A percentile compares a stretch with the other conserved stretches of the same genome.
These are phyloP conservation scores for Nannochloropsis gaditana DNA, from an alignment of 108 stramenopile species.

Conservation along the genomic window DNA sequence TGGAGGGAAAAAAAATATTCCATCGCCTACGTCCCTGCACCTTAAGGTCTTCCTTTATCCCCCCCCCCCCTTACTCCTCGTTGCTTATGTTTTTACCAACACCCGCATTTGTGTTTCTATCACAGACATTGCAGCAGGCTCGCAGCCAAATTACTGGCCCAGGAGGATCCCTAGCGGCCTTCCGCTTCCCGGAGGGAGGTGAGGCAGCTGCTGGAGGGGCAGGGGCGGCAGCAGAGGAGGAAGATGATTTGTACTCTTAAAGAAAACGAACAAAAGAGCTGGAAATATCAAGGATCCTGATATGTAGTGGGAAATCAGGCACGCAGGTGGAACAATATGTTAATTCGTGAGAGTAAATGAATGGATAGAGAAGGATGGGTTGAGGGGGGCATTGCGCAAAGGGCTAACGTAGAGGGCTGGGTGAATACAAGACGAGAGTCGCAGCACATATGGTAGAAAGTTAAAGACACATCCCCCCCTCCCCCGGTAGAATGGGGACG, in stretches of 20 bases:
- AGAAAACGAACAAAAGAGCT: neutral
- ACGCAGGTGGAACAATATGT: neutral
- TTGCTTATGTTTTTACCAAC: neutral
- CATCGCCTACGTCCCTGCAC: neutral
- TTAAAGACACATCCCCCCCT: too few species aligned
- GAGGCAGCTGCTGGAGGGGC: slow-evolving; percentile 6
- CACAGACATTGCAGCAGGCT: slow-evolving; percentile 50
- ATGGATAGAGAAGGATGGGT: neutral
- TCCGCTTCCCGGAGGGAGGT: slow-evolving; percentile 38
- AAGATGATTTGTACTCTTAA: slow-evolving; percentile 50
- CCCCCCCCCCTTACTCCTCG: neutral
- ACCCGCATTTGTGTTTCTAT: neutral
- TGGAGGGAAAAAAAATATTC: neutral
- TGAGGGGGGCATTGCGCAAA: too few species aligned
- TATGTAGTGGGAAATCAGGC: neutral
- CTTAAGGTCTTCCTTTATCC: neutral
- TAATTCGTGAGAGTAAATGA: neutral
- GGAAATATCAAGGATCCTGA: neutral
- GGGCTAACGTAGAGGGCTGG: too few species aligned
- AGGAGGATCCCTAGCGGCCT: slow-evolving; percentile 44
- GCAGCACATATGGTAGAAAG: too few species aligned
- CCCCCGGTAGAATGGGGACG: too few species aligned
- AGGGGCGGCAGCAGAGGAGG: slow-evolving; percentile 39
- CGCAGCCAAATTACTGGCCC: slow-evolving; percentile 48
- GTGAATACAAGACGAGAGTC: too few species aligned